Evolutionary conservation across 1,139 yeast genomes (phyloP), one percentile per base, ranked within the genome.

Genomic region (Kodamaea fungicola): DNA sequence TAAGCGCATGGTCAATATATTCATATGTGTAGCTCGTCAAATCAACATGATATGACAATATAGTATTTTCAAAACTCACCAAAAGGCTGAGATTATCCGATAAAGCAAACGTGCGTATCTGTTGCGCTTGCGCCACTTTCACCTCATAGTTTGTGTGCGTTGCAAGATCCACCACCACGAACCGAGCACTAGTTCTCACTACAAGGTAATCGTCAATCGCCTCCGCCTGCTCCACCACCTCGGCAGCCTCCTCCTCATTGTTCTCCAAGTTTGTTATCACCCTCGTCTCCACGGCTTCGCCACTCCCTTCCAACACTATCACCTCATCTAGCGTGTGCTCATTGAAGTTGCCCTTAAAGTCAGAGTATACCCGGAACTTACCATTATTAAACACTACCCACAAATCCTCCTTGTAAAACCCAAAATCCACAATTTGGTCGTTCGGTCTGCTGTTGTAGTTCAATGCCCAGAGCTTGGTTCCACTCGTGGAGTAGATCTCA

Each of bases 281-380:
- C 7, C 33, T 33, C 32, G 30, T 22, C 13, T 10, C 12, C 4
- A 28, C 22, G 22, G 4, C 21, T 16, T 30, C 67, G 66, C 33
- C 13, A 24, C 23, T 31, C 33, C 10, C 24, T 8, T 52, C 54
- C n/a, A 78, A 60, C 0, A 54, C 54, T 10, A 58, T 52, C 19
- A 59, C 46, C 35, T 67, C 71, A 68, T 62, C 4, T 62, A 58
- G 35, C 59, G 44, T 38, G 43, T 61, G 55, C 44, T 82, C 87
- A 34, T 74, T 70, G 51, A 81, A 80, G 38, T 76, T 78, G 4
- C 88, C 87, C 26, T 76, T 76, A 44, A 85, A 78, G 47, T 86
- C 90, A 34, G 73, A 62, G 54, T 89, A 90, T 34, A 74, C 64
- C 42, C 96, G 64, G 30, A 76, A 76, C 27, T 68, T 66, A 2